A percentile compares a stretch with the other conserved stretches of the same genome.
Conservation (phyloP, 1,139 yeast genomes). For the Sugiyamaella novakii region DNA sequence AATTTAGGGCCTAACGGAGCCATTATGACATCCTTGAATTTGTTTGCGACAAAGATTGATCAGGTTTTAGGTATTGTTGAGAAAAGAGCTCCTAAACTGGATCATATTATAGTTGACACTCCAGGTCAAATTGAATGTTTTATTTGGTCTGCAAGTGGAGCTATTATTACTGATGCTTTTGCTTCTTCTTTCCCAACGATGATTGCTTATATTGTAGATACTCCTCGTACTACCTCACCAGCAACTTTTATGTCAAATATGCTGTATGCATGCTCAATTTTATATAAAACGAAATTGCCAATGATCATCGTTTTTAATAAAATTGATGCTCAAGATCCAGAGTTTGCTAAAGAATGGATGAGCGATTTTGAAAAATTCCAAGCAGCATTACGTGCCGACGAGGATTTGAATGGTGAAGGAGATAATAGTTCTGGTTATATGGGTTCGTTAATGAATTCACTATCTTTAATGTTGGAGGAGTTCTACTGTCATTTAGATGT, state of each 20-base stretch:
- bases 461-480: slow-evolving; percentile 95
- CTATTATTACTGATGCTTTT: slow-evolving; percentile 94
- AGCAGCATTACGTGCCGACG: slow-evolving; percentile 62
- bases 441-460: slow-evolving; percentile 89
- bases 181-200: slow-evolving; percentile 96
- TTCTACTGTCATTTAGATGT: slow-evolving; percentile 92
- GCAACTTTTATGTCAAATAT: slow-evolving; percentile 97
- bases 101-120: slow-evolving; percentile 87
- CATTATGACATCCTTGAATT: slow-evolving; percentile 88
- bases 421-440: slow-evolving; percentile 87
- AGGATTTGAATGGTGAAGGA: slow-evolving; percentile 61
- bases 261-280: slow-evolving; percentile 96
- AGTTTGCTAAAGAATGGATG: slow-evolving; percentile 97
- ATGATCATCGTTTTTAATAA: slow-evolving; percentile 97
- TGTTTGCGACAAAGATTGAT: slow-evolving; percentile 93
- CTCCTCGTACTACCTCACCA: slow-evolving; percentile 92
- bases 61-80: slow-evolving; percentile 88
- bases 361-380: slow-evolving; percentile 93
- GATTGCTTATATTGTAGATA: slow-evolving; percentile 92
- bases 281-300: slow-evolving; percentile 94
- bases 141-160: slow-evolving; percentile 89
- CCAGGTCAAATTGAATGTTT: slow-evolving; percentile 99
- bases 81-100: slow-evolving; percentile 61
- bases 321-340: slow-evolving; percentile 82
- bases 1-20: slow-evolving; percentile 98